Base-by-base conservation (phyloP, 2,329 filamentous ascomycete genomes). In the Fusarium concolor region DNA sequence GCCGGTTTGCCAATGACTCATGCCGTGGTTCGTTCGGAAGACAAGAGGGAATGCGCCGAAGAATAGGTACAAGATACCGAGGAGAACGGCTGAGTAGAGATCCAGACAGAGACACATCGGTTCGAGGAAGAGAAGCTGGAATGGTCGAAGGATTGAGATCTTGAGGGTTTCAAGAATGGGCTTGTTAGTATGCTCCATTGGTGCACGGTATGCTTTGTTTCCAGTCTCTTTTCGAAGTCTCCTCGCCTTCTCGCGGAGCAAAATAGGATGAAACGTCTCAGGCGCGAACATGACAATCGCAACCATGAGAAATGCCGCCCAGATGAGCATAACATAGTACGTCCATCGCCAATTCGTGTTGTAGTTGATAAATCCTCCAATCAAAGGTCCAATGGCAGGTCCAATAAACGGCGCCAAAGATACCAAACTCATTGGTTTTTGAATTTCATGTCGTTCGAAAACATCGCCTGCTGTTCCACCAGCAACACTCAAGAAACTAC, bases 21-120 rank as follows among this genome's bases (percentile, higher is more conserved):
- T 92, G 7, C 85, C 87, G 75, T 95, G 90, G 31, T 90, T 89
- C 33, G 85, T 86, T 24, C 84, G 77, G 75, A 96, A 96, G 10
- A 96, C 87, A n/a, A 95, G 80, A 3, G 90, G 86, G 67, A 96
- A 95, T 0, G 93, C 92, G 10, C 92, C 92, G 74, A 95, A 95
- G 80, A 95, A 96, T 6, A 96, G 86, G 75, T 96, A 96, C 1
- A 96, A 79, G 22, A 95, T 90, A 2, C 93, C 93, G 5, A 96
- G 82, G 10, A 96, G 81, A 45, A 96, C 86, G n/a, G 92, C 92
- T 0, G 91, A 92, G 71, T 93, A 92, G 12, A 94, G 79, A 76
- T 92, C 93, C 20, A 96, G 86, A 57, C 89, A 87, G 54, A 94
- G 81, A 57, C 89, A 91, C 92, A 97, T 96, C 41, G 91, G 92